Conservation (phyloP, 2,329 filamentous ascomycete species). For the Chaetomium sp. region DNA sequence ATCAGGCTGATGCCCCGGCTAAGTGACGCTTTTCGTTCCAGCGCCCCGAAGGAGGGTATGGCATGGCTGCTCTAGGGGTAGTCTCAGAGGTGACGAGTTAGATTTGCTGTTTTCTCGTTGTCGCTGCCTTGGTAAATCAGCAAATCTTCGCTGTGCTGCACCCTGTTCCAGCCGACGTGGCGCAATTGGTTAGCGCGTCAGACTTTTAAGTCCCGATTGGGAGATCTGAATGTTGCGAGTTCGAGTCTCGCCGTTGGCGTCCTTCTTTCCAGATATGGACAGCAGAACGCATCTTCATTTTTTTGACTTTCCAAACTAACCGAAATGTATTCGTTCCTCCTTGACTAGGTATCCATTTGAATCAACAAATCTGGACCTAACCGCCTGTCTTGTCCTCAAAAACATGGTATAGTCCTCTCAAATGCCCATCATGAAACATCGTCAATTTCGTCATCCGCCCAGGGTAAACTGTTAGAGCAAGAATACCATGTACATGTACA, state of each 20-base stretch:
- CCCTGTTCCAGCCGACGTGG: constrained; percentile 30
- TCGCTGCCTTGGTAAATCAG: background rate
- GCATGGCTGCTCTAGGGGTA: background rate
- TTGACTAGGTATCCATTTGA: too few species aligned
- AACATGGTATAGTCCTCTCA: background rate
- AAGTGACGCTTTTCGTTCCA: background rate
- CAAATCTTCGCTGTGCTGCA: background rate
- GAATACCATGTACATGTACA: constrained; percentile 2
- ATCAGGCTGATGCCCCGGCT: background rate
- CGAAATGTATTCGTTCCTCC: too few species aligned
- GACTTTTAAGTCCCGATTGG: constrained; percentile 31
- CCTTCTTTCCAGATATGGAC: background rate
- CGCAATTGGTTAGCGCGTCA: constrained; percentile 37
- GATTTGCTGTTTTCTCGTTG: too few species aligned
- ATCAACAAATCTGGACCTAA: background rate
- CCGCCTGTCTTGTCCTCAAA: background rate
- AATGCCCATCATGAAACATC: background rate
- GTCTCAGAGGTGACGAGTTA: background rate
- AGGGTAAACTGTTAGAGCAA: background rate
- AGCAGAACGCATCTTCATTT: background rate
- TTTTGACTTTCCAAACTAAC: background rate
- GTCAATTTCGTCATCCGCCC: constrained; percentile 7
- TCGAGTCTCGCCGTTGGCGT: constrained; percentile 31
- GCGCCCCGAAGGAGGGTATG: background rate
- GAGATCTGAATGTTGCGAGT: constrained; percentile 29